These are phyloP conservation scores for Singerocomus rubriflavus DNA, from an alignment of 1,284 basidiomycete genomes.

Conservation along the genomic window DNA sequence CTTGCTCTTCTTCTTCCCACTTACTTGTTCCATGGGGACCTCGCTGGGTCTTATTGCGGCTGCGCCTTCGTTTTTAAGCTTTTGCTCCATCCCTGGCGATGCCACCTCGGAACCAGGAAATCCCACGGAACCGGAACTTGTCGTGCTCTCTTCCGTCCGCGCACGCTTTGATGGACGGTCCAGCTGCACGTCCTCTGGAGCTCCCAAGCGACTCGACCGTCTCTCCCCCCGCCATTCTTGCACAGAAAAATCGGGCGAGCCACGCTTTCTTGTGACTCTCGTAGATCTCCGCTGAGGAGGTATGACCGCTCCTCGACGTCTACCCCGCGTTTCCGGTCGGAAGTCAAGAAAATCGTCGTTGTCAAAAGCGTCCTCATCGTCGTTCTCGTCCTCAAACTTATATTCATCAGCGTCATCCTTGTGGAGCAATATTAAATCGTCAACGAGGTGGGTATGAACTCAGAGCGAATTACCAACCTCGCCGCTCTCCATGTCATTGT, in stretches of 20 bases:
- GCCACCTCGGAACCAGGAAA: conserved; percentile 27
- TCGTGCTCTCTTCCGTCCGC: conserved; percentile 66
- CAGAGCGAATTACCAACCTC: conserved; percentile 45
- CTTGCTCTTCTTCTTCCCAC: conserved; percentile 75
- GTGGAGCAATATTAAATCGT: conserved; percentile 17
- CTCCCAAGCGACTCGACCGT: conserved; percentile 65
- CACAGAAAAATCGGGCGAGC: conserved; percentile 49
- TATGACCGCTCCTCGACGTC: conserved; percentile 33
- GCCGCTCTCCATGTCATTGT: conserved; percentile 59
- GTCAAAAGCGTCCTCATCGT: conserved; percentile 58
- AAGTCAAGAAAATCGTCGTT: conserved; percentile 45
- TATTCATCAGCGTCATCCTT: conserved; percentile 69
- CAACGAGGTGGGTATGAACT: conserved; percentile 11
- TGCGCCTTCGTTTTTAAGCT: conserved; percentile 42
- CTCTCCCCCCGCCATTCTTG: conserved; percentile 68
- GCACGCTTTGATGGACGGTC: conserved; percentile 61
- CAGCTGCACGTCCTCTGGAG: conserved; percentile 45
- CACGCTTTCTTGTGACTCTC: conserved; percentile 51
- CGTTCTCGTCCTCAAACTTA: conserved; percentile 59
- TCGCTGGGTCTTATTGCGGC: conserved; percentile 65
- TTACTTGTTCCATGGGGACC: conserved; percentile 64
- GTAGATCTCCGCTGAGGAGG: conserved; percentile 60
- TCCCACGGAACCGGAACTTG: conserved; percentile 51
- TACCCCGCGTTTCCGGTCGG: conserved; percentile 37
- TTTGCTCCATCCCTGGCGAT: conserved; percentile 34